Base-by-base conservation (phyloP, 2,329 filamentous ascomycete genomes). In the Colletotrichum karsti region DNA sequence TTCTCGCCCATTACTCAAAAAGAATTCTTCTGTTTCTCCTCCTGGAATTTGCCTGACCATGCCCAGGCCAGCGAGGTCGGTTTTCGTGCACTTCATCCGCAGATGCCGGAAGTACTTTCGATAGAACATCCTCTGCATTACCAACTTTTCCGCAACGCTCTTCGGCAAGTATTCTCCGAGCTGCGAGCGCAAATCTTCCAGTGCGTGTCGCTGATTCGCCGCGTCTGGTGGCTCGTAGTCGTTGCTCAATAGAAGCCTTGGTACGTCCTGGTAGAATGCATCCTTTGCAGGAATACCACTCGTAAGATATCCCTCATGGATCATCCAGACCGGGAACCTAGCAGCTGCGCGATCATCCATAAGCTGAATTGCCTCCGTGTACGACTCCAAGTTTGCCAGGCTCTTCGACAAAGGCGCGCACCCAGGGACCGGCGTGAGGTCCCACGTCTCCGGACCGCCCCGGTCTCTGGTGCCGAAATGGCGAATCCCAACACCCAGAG, bases 81-180 rank as follows among this genome's bases (percentile, higher is more conserved):
- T 69, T 51, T 69, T 69, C 8, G 64, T 63, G 53, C 67, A 69
- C 53, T 66, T 63, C 67, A 69, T 69, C 26, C 58, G 22, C 28
- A 69, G 24, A 46, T 69, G 67, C 6, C 63, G 63, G 46, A 69
- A 69, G 39, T 68, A 68, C 39, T 69, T 69, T 44, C 67, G 67
- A 41, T 69, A 68, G 18, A 67, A 69, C 67, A 69, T 68, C 4
- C 67, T 37, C 41, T 69, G 67, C 67, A 69, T 66, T n/a, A 68
- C 64, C n/a, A 69, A 33, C 2, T 41, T 42, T 8, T 51, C 42
- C 7, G 63, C 57, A 5, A 66, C 67, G 7, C 33, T 20, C 10
- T 54, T 22, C 9, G 67, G 63, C 10, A 69, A 41, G 7, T 67
- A 68, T 1, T 66, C 67, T 1, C 54, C 57, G 6, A 69, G 53